A percentile compares a stretch with the other conserved stretches of the same genome.
Conservation (phyloP, 306 rosid genomes). For the Cercis canadensis region DNA sequence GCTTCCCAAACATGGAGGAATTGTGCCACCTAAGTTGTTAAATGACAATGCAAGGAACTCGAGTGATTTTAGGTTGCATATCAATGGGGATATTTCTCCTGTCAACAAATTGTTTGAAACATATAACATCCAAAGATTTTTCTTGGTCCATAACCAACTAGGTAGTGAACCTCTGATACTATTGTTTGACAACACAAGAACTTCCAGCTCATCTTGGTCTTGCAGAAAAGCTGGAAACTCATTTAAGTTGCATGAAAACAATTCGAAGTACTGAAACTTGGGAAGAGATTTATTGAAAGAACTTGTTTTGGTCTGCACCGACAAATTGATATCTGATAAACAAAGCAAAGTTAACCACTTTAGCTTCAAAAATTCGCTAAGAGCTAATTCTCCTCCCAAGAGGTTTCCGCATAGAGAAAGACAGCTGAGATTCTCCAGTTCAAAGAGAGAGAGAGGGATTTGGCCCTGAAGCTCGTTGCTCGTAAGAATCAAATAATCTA, state of each 20-base stretch:
- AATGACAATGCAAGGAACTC: not conserved
- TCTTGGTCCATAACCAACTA: not conserved
- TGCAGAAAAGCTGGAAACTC: not conserved
- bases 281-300: not conserved
- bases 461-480: not conserved
- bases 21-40: not conserved
- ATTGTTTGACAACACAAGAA: not conserved
- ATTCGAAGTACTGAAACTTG: not conserved
- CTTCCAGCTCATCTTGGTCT: not conserved
- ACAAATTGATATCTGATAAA: not conserved
- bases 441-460: not conserved
- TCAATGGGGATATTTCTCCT: not conserved
- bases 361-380: not conserved
- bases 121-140: not conserved
- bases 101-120: not conserved
- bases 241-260: not conserved
- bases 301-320: not conserved
- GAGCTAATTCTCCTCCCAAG: not conserved
- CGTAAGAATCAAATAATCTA: not conserved
- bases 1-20: not conserved
- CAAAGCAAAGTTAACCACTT: not conserved
- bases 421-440: not conserved
- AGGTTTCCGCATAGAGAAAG: not conserved
- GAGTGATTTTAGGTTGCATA: not conserved
- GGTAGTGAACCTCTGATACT: not conserved